A percentile compares a stretch with the other conserved stretches of the same genome.
Conservation (phyloP, 371 early-diverging fungal species). For the Syncephalastrum sp. region DNA sequence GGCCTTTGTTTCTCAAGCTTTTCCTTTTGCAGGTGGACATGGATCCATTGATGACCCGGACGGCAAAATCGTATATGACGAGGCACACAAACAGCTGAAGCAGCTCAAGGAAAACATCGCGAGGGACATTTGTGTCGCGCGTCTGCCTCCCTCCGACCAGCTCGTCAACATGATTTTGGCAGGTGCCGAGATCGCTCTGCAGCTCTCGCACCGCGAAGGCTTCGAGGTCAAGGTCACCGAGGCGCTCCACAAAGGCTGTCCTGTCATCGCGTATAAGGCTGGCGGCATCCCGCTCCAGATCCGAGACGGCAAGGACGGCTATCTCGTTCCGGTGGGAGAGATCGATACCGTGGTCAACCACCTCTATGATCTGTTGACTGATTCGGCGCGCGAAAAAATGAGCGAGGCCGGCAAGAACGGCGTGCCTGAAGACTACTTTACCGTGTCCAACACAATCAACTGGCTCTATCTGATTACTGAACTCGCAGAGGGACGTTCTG, state of each 20-base stretch:
- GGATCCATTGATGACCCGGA: conserved; percentile 91
- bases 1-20: neutral
- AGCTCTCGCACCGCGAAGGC: conserved; percentile 84
- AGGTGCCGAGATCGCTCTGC: conserved; percentile 70
- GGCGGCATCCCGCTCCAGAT: conserved; percentile 91
- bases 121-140: conserved; percentile 61
- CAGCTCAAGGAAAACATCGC: conserved; percentile 48
- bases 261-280: conserved; percentile 61
- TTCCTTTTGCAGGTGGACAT: conserved; percentile 53
- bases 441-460: conserved; percentile 65
- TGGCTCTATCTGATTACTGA: conserved; percentile 66
- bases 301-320: conserved; percentile 61
- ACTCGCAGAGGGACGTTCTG: conserved; percentile 23
- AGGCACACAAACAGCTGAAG: conserved; percentile 48
- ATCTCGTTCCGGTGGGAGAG: conserved; percentile 66
- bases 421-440: conserved; percentile 68
- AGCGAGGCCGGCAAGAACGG: conserved; percentile 39
- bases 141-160: conserved; percentile 81
- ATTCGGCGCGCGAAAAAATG: conserved; percentile 26
- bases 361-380: conserved; percentile 50
- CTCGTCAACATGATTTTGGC: conserved; percentile 73
- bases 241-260: conserved; percentile 69
- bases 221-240: conserved; percentile 94
- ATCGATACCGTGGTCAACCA: conserved; percentile 58
- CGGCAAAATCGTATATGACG: conserved; percentile 69